Conservation (phyloP, 305 asterid genomes). For the Solanum aculeatissimum region DNA sequence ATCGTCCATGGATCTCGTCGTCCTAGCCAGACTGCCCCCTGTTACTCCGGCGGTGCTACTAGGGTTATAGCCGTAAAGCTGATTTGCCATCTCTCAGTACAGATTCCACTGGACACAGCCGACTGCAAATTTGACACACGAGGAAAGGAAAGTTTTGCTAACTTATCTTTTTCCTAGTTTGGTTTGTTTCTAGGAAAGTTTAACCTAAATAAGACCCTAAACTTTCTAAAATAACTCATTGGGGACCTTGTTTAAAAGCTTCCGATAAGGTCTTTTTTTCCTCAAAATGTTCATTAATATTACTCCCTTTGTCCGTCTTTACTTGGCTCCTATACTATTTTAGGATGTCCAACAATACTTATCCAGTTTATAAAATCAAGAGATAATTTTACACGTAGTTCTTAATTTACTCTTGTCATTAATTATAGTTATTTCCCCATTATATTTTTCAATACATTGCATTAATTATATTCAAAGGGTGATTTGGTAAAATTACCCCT, state of each 20-base stretch:
- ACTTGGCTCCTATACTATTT: too few relatives aligned
- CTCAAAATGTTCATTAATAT: too few relatives aligned
- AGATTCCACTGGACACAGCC: neutral
- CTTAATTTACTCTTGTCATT: too few relatives aligned
- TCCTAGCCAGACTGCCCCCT: slow-evolving; percentile 5
- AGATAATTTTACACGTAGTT: too few relatives aligned
- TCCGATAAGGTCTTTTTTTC: neutral
- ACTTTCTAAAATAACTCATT: neutral
- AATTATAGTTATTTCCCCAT: too few relatives aligned
- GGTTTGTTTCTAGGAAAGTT: neutral
- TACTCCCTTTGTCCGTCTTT: too few relatives aligned
- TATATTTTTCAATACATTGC: too few relatives aligned
- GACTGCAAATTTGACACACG: neutral
- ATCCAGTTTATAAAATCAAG: too few relatives aligned
- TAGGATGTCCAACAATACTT: too few relatives aligned
- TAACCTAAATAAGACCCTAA: neutral
- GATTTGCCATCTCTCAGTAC: slow-evolving; percentile 39
- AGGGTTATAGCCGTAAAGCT: slow-evolving; percentile 42
- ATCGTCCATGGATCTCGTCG: slow-evolving; percentile 41
- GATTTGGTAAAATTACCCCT: too few relatives aligned
- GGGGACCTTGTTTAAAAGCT: neutral
- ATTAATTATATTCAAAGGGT: too few relatives aligned
- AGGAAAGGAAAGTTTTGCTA: neutral
- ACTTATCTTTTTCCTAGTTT: neutral
- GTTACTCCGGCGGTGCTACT: slow-evolving; percentile 29